Evolutionary conservation across 306 rosid species (phyloP).

Genomic region (Casuarina cunninghamiana): DNA sequence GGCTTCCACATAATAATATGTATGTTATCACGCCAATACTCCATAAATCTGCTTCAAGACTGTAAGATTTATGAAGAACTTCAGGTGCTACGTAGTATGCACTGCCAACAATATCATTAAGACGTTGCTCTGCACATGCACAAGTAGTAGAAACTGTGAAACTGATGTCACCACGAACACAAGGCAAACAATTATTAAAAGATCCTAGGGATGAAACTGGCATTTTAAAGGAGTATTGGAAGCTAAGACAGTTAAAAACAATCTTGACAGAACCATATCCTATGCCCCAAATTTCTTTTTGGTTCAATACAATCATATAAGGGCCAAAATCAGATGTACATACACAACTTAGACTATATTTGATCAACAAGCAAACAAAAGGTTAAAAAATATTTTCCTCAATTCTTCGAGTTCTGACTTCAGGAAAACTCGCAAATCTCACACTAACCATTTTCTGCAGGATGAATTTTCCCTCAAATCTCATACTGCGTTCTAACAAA

Average conservation of each 20-base stretch:
- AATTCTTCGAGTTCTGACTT: neutral
- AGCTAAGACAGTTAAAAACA: neutral
- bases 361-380: neutral
- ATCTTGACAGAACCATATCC: constrained; percentile 6
- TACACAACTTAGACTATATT: neutral
- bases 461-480: neutral
- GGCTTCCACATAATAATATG: constrained; percentile 86
- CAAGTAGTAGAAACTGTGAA: constrained; percentile 36
- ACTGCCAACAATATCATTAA: constrained; percentile 96
- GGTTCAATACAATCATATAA: neutral
- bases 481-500: neutral
- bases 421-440: neutral
- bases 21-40: constrained; percentile 94
- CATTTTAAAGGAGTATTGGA: neutral
- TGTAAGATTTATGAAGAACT: constrained; percentile 92
- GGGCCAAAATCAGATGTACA: neutral
- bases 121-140: constrained; percentile 74
- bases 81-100: constrained; percentile 99
- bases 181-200: constrained; percentile 9
- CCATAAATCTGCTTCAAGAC: constrained; percentile 92
- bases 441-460: neutral
- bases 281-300: neutral
- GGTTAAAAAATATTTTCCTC: neutral
- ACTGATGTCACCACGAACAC: constrained; percentile 18
- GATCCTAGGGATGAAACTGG: constrained; percentile 3